Evolutionary conservation across 345 rosid species (phyloP).

Genomic region (Salix viminalis): DNA sequence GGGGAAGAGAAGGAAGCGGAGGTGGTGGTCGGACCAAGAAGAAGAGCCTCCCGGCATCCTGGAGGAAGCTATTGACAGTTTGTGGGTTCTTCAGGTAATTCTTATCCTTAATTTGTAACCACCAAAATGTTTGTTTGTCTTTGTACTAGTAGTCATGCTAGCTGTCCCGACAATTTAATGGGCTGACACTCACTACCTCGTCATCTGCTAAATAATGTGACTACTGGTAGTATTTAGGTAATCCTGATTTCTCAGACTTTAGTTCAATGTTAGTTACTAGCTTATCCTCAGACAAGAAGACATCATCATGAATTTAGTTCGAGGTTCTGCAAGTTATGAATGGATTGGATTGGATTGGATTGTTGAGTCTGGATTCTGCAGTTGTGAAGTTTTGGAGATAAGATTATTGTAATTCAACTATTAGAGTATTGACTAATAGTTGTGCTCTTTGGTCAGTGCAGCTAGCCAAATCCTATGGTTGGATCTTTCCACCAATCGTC

Average conservation of each 20-base stretch:
- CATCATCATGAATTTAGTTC: background rate
- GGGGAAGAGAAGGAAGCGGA: constrained; percentile 16
- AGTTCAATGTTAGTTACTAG: too few relatives aligned
- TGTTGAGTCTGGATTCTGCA: background rate
- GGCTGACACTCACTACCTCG: background rate
- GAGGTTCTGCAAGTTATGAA: background rate
- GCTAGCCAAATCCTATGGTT: constrained; percentile 59
- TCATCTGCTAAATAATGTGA: too few relatives aligned
- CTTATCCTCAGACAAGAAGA: background rate
- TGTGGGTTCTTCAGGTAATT: constrained; percentile 49
- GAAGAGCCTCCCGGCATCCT: constrained; percentile 18
- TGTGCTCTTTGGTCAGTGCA: constrained; percentile 28
- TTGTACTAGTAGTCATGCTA: background rate
- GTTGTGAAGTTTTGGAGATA: too few relatives aligned
- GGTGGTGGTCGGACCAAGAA: constrained; percentile 31
- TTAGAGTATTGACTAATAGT: background rate
- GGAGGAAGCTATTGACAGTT: constrained; percentile 35
- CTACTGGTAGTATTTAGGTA: too few relatives aligned
- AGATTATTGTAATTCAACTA: background rate
- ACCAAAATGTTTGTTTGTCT: background rate
- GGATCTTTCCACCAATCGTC: constrained; percentile 45
- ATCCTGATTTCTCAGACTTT: too few relatives aligned
- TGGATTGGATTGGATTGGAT: background rate
- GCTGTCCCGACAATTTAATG: background rate
- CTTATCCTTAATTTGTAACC: background rate